Base-by-base conservation (phyloP, 1,139 yeast species). In the Pneumocystis sp. region DNA sequence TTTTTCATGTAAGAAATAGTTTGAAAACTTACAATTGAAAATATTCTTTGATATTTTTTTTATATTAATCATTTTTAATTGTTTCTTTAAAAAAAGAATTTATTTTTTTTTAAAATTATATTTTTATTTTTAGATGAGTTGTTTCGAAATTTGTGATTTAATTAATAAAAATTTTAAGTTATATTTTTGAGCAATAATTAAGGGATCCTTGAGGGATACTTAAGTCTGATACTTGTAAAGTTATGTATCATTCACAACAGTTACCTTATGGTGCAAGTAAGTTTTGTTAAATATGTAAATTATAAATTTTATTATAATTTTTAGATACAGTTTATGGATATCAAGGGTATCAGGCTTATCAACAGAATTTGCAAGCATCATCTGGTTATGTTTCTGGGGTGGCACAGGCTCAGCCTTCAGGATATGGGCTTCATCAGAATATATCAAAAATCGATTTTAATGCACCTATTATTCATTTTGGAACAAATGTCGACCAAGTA, bases 391-490 rank as follows among this genome's bases (percentile, higher is more conserved):
- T 3, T 12, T n/a, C 57, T 12, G 31, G 31, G 8, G 57, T 29
- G 1, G 19, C 29, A 3, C 61, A 4, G 1, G 3, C 61, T 59
- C 44, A 42, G 17, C 4, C 39, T 21, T 37, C 19, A 59, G 45
- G 44, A 42, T 31, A 39, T 21, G 44, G 45, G 17, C 6, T 31
- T 42, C 35, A 31, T 21, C 4, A 64, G 15, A 39, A 21, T 21
- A 61, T 61, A 19, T n/a, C 63, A 21, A 42, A 25, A 37, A 21
- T 65, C 40, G 63, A 65, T 39, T 61, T 65, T 39, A 59, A 63
- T 19, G 65, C 67, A 19, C 67, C 67, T 35, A 64, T 66, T 35
- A 66, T 66, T 29, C 67, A 66, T 61, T 63, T 66, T 61, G 67
- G 67, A 15, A 44, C 67, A 35, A 21, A 34, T 29, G 59, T n/a